phyloP scores from a whole-genome alignment of 441 rosid species.

The Adansonia madagascariensis region DNA sequence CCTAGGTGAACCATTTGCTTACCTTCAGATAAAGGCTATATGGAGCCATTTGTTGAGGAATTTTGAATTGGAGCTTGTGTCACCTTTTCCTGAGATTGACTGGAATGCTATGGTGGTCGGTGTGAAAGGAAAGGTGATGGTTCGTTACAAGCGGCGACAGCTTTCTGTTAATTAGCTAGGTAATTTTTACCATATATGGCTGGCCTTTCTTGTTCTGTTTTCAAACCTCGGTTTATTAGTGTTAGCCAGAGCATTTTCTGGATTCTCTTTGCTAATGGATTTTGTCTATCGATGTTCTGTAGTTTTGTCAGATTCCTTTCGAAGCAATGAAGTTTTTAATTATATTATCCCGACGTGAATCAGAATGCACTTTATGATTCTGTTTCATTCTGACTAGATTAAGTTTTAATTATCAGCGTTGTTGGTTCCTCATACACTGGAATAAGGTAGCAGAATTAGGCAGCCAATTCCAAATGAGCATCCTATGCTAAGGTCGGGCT shows the following conservation, averaged over 20 bases:
- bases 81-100: slow-evolving; percentile 95
- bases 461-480: too few relatives aligned
- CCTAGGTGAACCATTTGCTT: slow-evolving; percentile 96
- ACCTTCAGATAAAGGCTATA: slow-evolving; percentile 96
- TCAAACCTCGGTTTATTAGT: slow-evolving; percentile 11
- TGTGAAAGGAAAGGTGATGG: slow-evolving; percentile 95
- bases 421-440: too few relatives aligned
- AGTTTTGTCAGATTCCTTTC: too few relatives aligned
- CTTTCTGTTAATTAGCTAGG: slow-evolving; percentile 44
- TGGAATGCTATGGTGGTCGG: slow-evolving; percentile 99
- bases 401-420: too few relatives aligned
- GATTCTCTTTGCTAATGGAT: background rate
- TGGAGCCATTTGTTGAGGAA: slow-evolving; percentile 97
- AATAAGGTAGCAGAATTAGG: too few relatives aligned
- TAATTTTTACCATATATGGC: slow-evolving; percentile 9
- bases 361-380: too few relatives aligned
- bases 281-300: background rate
- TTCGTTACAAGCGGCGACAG: slow-evolving; percentile 74
- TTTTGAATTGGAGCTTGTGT: slow-evolving; percentile 79
- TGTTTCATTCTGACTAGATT: too few relatives aligned
- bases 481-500: too few relatives aligned
- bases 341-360: too few relatives aligned
- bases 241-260: background rate
- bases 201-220: background rate
- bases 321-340: too few relatives aligned